These are phyloP conservation scores for Termitomyces sp. DNA, from an alignment of 1,284 basidiomycete species.

Conservation along the genomic window DNA sequence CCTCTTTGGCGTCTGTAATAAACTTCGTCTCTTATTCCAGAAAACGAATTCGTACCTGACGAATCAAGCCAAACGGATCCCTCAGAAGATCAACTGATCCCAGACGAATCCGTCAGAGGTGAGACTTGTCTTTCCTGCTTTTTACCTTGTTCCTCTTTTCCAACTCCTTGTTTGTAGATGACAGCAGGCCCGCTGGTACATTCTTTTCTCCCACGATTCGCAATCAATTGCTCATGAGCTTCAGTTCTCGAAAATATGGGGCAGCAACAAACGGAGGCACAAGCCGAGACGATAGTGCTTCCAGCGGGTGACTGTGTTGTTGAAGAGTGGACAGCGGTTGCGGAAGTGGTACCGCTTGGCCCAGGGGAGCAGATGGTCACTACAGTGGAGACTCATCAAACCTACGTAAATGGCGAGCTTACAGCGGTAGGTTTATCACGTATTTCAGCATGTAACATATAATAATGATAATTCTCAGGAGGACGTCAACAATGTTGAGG, in stretches of 20 bases:
- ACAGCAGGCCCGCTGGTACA: slow-evolving; percentile 10
- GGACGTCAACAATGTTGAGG: slow-evolving; percentile 13
- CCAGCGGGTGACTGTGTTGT: slow-evolving; percentile 9
- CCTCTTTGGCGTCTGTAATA: not conserved
- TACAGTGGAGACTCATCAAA: not conserved
- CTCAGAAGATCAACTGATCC: not conserved
- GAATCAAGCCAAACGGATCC: slow-evolving; percentile 2
- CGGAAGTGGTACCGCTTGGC: not conserved
- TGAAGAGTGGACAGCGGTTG: slow-evolving; percentile 6
- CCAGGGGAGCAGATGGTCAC: not conserved
- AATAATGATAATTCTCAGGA: slow-evolving; percentile 4
- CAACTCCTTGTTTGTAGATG: not conserved
- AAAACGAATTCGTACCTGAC: slow-evolving; percentile 16
- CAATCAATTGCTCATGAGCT: slow-evolving; percentile 21
- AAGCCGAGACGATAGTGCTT: not conserved
- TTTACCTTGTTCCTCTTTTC: not conserved
- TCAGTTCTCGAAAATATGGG: slow-evolving; percentile 16
- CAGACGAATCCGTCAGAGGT: slow-evolving; percentile 3
- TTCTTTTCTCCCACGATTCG: slow-evolving; percentile 17
- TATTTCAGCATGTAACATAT: not conserved
- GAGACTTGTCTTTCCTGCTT: not conserved
- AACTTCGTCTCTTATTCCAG: not conserved
- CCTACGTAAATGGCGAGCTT: not conserved
- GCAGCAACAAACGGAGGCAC: slow-evolving; percentile 1
- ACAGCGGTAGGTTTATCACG: not conserved